Base-by-base conservation (phyloP, 257 asterid species). In the Eucommia ulmoides region DNA sequence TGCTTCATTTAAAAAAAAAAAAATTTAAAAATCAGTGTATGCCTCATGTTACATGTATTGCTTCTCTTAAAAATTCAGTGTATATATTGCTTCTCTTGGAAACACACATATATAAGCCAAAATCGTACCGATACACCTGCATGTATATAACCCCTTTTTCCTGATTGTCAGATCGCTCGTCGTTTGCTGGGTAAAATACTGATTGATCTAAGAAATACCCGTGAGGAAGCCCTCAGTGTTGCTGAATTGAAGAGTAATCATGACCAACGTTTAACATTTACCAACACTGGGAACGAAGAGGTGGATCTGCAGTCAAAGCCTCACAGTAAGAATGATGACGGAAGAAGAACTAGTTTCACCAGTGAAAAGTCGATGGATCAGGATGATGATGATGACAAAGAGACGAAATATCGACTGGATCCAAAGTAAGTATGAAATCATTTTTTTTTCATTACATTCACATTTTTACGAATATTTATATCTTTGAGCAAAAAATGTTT, bases 381-480 rank as follows among this genome's bases (percentile, higher is more conserved):
- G 71, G 87, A 78, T 3, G 97, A 87, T 1, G 94, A 83, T 16
- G 97, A 83, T 33, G 94, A 77, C 70, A 80, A 83, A 75, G 94
- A 87, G 72, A 73, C 84, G n/a, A 77, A 87, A 65, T 87, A 87
- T 69, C 97, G 97, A 41, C 66, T 87, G 65, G 96, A 87, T 71
- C 96, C 94, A 54, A 78, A 87, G 96, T 86, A 76, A 63, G 20
- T 50, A 46, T 45, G n/a, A n/a, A n/a, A n/a, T n/a, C n/a, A n/a
- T n/a, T n/a, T n/a, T n/a, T n/a, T n/a, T n/a, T n/a, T n/a, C n/a
- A n/a, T n/a, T n/a, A n/a, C n/a, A n/a, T n/a, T n/a, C n/a, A n/a
- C n/a, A n/a, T n/a, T n/a, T n/a, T n/a, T n/a, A n/a, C n/a, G n/a
- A n/a, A n/a, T n/a, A n/a, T n/a, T n/a, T n/a, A n/a, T n/a, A n/a